Evolutionary conservation across 2,329 filamentous ascomycete genomes (phyloP).

Genomic region (Fusarium sp.): DNA sequence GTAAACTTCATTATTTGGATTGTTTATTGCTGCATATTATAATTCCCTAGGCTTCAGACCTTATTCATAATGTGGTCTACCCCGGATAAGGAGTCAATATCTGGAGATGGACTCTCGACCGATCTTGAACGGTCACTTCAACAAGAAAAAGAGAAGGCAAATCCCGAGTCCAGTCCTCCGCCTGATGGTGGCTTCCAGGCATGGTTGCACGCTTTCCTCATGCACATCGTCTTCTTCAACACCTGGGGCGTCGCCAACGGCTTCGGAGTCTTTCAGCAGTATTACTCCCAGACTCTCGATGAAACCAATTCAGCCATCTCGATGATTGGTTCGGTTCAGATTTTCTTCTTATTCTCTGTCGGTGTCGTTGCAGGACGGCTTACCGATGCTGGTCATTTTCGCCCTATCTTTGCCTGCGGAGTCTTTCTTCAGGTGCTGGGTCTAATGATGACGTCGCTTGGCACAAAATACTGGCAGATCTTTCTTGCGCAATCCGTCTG

Average conservation of each 20-base stretch:
- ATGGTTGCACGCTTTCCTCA: slow-evolving; percentile 54
- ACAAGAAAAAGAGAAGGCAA: not conserved
- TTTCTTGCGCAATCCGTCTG: slow-evolving; percentile 66
- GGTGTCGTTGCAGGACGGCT: slow-evolving; percentile 60
- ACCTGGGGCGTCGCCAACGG: slow-evolving; percentile 65
- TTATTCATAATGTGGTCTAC: slow-evolving; percentile 7
- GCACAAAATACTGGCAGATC: slow-evolving; percentile 64
- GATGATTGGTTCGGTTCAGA: slow-evolving; percentile 63
- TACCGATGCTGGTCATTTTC: slow-evolving; percentile 62
- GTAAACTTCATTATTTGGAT: not conserved
- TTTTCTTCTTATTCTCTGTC: slow-evolving; percentile 60
- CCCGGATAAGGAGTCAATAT: not conserved
- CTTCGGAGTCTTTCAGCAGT: slow-evolving; percentile 63
- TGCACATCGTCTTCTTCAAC: slow-evolving; percentile 60
- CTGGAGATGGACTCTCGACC: slow-evolving; percentile 11
- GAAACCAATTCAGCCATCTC: slow-evolving; percentile 57
- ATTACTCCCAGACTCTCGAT: slow-evolving; percentile 57
- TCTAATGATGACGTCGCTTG: slow-evolving; percentile 62
- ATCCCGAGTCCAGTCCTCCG: not conserved
- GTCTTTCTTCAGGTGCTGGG: slow-evolving; percentile 59
- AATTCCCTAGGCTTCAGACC: no score
- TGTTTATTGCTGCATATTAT: not conserved
- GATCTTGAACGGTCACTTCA: slow-evolving; percentile 22
- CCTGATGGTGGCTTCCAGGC: slow-evolving; percentile 43
- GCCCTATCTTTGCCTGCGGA: slow-evolving; percentile 56